phyloP scores from a whole-genome alignment of 2,329 filamentous ascomycete genomes.

The Alternaria gaisen region DNA sequence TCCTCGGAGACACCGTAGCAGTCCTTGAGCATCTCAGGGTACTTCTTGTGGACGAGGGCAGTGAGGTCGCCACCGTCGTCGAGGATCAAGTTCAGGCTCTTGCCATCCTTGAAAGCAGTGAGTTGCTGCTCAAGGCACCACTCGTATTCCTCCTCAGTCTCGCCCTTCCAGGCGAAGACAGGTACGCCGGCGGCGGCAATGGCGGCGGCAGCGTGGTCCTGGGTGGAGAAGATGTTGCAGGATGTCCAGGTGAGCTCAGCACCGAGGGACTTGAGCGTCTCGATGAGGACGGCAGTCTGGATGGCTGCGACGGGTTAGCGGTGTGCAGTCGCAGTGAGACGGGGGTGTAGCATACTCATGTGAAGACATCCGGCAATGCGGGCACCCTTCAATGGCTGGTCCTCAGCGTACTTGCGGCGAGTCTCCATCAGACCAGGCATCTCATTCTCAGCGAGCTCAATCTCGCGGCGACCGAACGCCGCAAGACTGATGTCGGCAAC shows the following conservation, averaged over 20 bases:
- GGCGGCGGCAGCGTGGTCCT: constrained; percentile 97
- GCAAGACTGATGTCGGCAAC: constrained; percentile 97
- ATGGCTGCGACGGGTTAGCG: constrained; percentile 67
- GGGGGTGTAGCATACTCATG: constrained; percentile 73
- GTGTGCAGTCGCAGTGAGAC: neutral
- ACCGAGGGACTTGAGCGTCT: constrained; percentile 93
- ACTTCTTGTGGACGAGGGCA: constrained; percentile 95
- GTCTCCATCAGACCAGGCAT: constrained; percentile 99
- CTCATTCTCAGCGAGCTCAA: constrained; percentile 89
- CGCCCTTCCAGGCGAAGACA: constrained; percentile 85
- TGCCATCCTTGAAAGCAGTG: constrained; percentile 92
- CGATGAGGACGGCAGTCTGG: constrained; percentile 98
- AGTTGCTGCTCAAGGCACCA: constrained; percentile 99
- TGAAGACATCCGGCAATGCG: constrained; percentile 97
- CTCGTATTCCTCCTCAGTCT: constrained; percentile 99
- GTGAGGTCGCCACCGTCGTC: constrained; percentile 98
- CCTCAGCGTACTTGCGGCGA: constrained; percentile 85
- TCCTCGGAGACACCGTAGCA: constrained; percentile 99
- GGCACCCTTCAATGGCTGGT: constrained; percentile 94
- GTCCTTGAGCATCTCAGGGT: constrained; percentile 97
- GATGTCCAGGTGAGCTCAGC: constrained; percentile 99
- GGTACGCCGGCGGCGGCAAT: constrained; percentile 93
- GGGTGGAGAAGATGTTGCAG: constrained; percentile 99
- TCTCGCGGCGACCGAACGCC: constrained; percentile 98
- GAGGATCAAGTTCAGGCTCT: constrained; percentile 98